These are phyloP conservation scores for Samsoniella hepiali DNA, from an alignment of 2,329 filamentous ascomycete species.

Conservation along the genomic window DNA sequence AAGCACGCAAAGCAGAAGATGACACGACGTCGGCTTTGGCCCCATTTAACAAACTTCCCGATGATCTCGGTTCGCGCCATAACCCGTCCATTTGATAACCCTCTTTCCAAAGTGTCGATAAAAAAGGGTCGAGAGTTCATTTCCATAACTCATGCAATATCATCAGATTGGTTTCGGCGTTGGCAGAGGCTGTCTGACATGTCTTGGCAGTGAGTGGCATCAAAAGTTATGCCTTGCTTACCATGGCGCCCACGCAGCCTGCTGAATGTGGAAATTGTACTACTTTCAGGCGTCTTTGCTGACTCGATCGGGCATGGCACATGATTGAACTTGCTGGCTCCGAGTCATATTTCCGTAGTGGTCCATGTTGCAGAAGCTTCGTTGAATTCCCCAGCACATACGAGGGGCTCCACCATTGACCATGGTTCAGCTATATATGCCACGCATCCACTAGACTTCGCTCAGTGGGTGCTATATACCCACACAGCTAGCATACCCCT, in stretches of 20 bases:
- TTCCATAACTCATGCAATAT: neutral
- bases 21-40: neutral
- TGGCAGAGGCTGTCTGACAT: neutral
- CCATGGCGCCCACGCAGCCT: neutral
- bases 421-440: too few relatives aligned
- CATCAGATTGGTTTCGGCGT: neutral
- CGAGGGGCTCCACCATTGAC: too few relatives aligned
- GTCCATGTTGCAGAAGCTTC: neutral
- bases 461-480: too few relatives aligned
- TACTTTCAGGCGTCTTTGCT: neutral
- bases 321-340: neutral
- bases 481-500: too few relatives aligned
- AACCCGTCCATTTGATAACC: neutral
- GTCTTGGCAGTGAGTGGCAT: neutral
- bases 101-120: neutral
- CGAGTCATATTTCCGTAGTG: neutral
- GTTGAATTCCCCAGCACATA: too few relatives aligned
- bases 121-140: neutral
- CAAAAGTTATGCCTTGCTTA: neutral
- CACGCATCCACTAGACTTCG: too few relatives aligned
- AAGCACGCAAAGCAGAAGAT: neutral
- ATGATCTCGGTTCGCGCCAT: neutral
- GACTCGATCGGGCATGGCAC: neutral
- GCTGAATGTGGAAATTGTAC: neutral
- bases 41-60: constrained; percentile 10